Evolutionary conservation across 2,329 filamentous ascomycete species (phyloP), one percentile per base, ranked within the genome.

Genomic region (Aspergillus fumigatus): DNA sequence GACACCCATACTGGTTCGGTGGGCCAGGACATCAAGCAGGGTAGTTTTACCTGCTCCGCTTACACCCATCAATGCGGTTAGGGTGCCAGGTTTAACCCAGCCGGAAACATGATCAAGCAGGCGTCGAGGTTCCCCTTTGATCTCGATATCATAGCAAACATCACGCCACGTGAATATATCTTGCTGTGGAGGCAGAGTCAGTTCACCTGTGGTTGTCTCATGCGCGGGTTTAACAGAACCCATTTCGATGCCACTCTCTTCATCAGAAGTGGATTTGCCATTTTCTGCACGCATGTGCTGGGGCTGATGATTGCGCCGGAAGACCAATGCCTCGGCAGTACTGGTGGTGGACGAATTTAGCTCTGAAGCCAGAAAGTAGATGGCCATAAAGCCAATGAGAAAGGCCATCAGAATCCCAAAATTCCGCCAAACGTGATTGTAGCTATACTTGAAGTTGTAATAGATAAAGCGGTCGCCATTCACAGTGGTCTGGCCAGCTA

Each of bases 11-110:
- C 89, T 90, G 9, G 87, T 88, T 67, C 92, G 86, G 58, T 88
- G 88, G 23, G 92, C 92, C 60, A 97, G 79, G 26, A 90, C 89
- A 72, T 96, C 89, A 4, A 97, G 80, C 14, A 97, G 81, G 0
- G 92, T 96, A 0, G 92, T 96, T 72, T 96, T 96, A 47, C 92
- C 92, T 9, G 92, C 92, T 56, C 92, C 91, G 27, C 88, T 92
- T 4, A 92, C 89, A 73, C 91, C 89, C 91, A 96, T 96, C 2
- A 96, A 79, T 9, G 90, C 92, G 1, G 91, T 96, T 50, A 96
- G 69, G 4, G 90, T 96, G 56, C 92, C 92, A 3, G 92, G 92
- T 74, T 95, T 93, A 54, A 96, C 91, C 89, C 90, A 96, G 29
- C 92, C 92, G 63, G 93, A 88, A 17, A 96, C 89, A 60, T 93